These are phyloP conservation scores for Simplicillium aogashimaense DNA, from an alignment of 2,329 filamentous ascomycete species.

Conservation along the genomic window DNA sequence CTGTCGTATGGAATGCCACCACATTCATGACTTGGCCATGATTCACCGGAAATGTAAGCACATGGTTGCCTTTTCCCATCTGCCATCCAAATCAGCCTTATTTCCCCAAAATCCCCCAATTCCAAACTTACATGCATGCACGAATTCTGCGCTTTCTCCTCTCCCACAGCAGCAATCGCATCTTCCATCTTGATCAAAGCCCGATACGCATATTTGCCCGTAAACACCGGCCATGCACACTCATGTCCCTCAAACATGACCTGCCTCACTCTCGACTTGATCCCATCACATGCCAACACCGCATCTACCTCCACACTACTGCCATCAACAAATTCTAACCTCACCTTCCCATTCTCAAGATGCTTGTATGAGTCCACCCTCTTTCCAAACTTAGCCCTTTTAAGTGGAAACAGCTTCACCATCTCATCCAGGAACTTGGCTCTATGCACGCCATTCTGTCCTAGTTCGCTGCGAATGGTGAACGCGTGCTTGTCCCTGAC, in stretches of 20 bases:
- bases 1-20: conserved; percentile 30
- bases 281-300: conserved; percentile 53
- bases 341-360: conserved; percentile 11
- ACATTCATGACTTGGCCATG: conserved; percentile 45
- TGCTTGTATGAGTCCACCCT: conserved; percentile 19
- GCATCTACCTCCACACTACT: conserved; percentile 25
- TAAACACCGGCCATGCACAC: conserved; percentile 31
- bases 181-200: conserved; percentile 34
- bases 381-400: conserved; percentile 21
- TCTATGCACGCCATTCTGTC: conserved; percentile 21
- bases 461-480: conserved; percentile 9
- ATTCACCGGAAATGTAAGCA: conserved; percentile 50
- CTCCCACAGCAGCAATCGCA: conserved; percentile 37
- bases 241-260: conserved; percentile 34
- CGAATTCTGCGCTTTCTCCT: conserved; percentile 17
- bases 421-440: conserved; percentile 29
- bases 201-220: conserved; percentile 49
- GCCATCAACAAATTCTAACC: conserved; percentile 26
- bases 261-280: conserved; percentile 44
- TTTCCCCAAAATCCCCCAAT: neutral
- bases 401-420: conserved; percentile 23
- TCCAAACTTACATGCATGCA: conserved; percentile 9
- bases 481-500: conserved; percentile 1
- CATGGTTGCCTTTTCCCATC: conserved; percentile 39
- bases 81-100: conserved; percentile 3